Conservation (phyloP, 2,329 filamentous ascomycete genomes). For the Botrytis tulipae region DNA sequence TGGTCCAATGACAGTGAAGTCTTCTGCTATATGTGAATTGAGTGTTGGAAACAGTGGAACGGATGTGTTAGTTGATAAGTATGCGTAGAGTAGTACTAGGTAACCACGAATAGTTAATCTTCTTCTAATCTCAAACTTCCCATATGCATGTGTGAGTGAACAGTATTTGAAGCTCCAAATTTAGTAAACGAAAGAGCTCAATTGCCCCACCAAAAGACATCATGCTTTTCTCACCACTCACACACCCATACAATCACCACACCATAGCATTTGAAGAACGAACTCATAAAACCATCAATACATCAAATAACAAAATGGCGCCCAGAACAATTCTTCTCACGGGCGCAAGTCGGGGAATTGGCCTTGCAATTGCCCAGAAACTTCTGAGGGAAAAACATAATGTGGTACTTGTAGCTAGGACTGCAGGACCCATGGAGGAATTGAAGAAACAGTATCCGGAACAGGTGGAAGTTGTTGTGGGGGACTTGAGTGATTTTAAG, state of each 20-base stretch:
- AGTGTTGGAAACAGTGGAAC: not conserved
- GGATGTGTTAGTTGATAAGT: too few relatives aligned
- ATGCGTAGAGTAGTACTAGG: not conserved
- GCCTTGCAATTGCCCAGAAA: constrained; percentile 53
- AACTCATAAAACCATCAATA: not conserved
- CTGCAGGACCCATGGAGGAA: constrained; percentile 47
- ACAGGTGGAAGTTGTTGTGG: constrained; percentile 56
- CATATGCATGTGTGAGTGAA: not conserved
- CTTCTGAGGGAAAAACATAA: constrained; percentile 55
- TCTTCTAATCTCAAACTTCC: not conserved
- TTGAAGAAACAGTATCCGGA: constrained; percentile 52
- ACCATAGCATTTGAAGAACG: not conserved
- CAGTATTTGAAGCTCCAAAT: not conserved
- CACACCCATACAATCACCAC: not conserved
- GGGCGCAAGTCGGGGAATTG: constrained; percentile 62
- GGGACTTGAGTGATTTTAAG: constrained; percentile 54
- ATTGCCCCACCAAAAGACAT: constrained; percentile 10
- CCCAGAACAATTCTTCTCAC: constrained; percentile 69
- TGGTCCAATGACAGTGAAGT: not conserved
- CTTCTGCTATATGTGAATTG: not conserved
- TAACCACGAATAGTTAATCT: not conserved
- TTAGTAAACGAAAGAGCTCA: not conserved
- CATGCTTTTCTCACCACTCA: not conserved
- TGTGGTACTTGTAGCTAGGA: constrained; percentile 58
- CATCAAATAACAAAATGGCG: constrained; percentile 44